These are phyloP conservation scores for Chrysosporium queenslandicum DNA, from an alignment of 2,329 filamentous ascomycete species.

Conservation along the genomic window DNA sequence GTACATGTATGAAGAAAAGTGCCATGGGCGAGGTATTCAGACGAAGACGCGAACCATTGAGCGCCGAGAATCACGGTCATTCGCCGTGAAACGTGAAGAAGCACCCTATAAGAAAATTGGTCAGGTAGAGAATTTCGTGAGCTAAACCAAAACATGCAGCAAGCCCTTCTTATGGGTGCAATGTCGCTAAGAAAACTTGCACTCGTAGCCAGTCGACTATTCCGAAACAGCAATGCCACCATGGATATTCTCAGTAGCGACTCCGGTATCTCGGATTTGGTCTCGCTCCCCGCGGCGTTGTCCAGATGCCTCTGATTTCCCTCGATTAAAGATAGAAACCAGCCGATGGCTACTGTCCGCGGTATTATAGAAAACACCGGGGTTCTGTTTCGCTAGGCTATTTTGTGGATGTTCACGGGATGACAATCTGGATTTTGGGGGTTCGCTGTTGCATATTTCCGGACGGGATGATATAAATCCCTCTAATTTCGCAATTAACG, in stretches of 20 bases:
- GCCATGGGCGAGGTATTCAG: neutral
- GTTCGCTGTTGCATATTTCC: neutral
- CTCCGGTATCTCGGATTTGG: neutral
- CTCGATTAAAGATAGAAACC: neutral
- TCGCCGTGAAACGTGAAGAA: too few species aligned
- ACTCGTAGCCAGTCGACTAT: neutral
- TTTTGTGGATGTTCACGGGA: neutral
- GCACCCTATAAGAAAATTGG: too few species aligned
- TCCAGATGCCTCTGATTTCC: neutral
- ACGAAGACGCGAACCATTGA: too few species aligned
- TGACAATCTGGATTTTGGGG: neutral
- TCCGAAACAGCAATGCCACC: neutral
- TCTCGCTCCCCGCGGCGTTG: neutral
- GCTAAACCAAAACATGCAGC: too few species aligned
- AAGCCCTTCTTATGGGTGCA: too few species aligned
- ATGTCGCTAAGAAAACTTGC: too few species aligned
- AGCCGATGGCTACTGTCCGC: neutral
- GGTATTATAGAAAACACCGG: neutral
- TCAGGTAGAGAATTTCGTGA: too few species aligned
- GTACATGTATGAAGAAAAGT: conserved; percentile 1
- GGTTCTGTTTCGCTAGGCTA: neutral
- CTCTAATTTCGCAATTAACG: conserved; percentile 6
- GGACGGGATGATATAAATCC: neutral
- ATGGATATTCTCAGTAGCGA: neutral
- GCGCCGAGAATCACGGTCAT: too few species aligned